These are phyloP conservation scores for Microdochium trichocladiopsis DNA, from an alignment of 2,329 filamentous ascomycete genomes.

Conservation along the genomic window DNA sequence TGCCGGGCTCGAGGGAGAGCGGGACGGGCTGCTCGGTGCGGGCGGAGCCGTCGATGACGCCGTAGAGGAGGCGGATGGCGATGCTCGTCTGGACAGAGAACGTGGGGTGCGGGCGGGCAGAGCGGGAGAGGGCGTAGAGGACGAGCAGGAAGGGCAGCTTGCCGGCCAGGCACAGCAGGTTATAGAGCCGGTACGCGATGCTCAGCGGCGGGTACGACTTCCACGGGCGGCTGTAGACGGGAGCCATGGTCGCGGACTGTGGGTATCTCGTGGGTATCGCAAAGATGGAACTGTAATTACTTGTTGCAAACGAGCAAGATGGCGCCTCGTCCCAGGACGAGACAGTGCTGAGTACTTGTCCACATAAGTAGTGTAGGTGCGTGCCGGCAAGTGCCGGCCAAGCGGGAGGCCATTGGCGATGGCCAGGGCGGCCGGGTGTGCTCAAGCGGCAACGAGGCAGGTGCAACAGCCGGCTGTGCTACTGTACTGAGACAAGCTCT, in stretches of 20 bases:
- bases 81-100: not conserved
- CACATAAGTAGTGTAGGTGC: too few relatives aligned
- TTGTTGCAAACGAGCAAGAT: too few relatives aligned
- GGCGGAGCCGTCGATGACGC: not conserved
- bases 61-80: not conserved
- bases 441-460: too few relatives aligned
- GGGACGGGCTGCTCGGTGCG: not conserved
- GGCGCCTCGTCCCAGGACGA: too few relatives aligned
- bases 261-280: not conserved
- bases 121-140: not conserved
- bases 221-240: not conserved
- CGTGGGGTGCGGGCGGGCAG: not conserved
- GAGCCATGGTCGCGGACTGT: not conserved
- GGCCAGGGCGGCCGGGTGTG: too few relatives aligned
- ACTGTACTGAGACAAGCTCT: too few relatives aligned
- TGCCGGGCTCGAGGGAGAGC: not conserved
- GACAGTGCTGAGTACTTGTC: too few relatives aligned
- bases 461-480: too few relatives aligned
- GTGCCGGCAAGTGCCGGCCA: too few relatives aligned
- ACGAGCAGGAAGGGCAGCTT: not conserved
- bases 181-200: not conserved
- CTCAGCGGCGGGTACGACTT: not conserved
- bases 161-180: not conserved
- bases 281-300: too few relatives aligned
- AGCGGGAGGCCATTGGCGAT: too few relatives aligned